phyloP scores from a whole-genome alignment of 805 yeast genomes.

The Wickerhamomyces sydowiorum region DNA sequence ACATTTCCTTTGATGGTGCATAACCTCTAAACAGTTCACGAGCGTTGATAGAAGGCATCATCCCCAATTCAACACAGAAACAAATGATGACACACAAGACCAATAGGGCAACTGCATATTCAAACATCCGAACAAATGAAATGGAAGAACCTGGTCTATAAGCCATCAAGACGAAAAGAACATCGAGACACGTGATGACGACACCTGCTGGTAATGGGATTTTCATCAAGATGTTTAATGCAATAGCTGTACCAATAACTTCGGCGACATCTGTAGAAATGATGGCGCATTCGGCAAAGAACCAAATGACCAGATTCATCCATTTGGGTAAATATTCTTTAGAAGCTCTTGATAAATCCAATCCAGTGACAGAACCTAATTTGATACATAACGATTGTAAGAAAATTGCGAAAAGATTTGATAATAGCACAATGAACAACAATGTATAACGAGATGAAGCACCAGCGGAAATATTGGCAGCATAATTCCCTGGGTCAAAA shows the following conservation, averaged over 20 bases:
- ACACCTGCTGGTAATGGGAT: slow-evolving; percentile 80
- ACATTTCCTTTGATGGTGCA: slow-evolving; percentile 51
- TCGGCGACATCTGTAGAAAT: slow-evolving; percentile 93
- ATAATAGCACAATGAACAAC: slow-evolving; percentile 63
- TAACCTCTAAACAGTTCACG: slow-evolving; percentile 57
- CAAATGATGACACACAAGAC: slow-evolving; percentile 76
- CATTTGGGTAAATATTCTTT: slow-evolving; percentile 61
- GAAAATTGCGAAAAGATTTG: slow-evolving; percentile 81
- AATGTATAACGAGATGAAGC: slow-evolving; percentile 71
- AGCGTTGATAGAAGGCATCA: slow-evolving; percentile 38
- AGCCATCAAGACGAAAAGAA: slow-evolving; percentile 70
- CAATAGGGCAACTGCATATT: slow-evolving; percentile 62
- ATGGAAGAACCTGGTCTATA: slow-evolving; percentile 75
- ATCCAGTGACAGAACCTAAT: slow-evolving; percentile 84
- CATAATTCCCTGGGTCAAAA: slow-evolving; percentile 92
- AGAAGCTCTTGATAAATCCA: slow-evolving; percentile 84
- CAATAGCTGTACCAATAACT: slow-evolving; percentile 89
- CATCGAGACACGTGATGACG: slow-evolving; percentile 72
- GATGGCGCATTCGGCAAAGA: slow-evolving; percentile 83
- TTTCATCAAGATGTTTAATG: slow-evolving; percentile 67
- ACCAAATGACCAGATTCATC: slow-evolving; percentile 58
- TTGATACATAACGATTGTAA: slow-evolving; percentile 80
- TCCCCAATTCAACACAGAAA: slow-evolving; percentile 66
- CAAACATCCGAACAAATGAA: slow-evolving; percentile 68
- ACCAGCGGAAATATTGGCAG: slow-evolving; percentile 87